Base-by-base conservation (phyloP, 2,329 filamentous ascomycete genomes). In the Mycosphaerelloides madeirae region DNA sequence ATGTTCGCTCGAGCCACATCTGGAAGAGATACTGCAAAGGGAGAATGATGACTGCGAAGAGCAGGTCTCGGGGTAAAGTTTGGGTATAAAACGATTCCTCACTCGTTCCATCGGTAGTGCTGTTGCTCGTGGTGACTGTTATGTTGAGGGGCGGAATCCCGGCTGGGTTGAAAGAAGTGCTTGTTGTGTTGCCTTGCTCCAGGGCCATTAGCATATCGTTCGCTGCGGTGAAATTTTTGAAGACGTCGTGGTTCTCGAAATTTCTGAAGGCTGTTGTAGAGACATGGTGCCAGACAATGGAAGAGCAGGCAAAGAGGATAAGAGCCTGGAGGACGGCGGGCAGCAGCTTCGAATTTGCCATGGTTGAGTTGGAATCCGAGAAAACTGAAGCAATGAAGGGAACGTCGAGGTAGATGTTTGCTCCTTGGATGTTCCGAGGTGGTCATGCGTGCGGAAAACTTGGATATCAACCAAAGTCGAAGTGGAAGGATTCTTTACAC, bases 1-100 rank as follows among this genome's bases (percentile, higher is more conserved):
- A 41, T 11, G 31, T 43, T 19, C 48, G 28, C 22, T 53, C 53
- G 15, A 55, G 50, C 43, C 48, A 49, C 14, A 53, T 46, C 31
- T 53, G 53, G 45, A 48, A 53, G 34, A 44, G 34, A 20, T 53
- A 55, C 13, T 39, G 15, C 1, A 52, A 11, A 0, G 46, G 45
- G 1, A 18, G 22, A 15, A 53, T 31, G 6, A 50, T 6, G 13
- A 41, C 25, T 8, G 29, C n/a, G 9, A 49, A 28, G 14, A 49
- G 18, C 13, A 49, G 11, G 1, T 40, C 31, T 14, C 33, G 33
- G 5, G 47, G 49, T 1, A 53, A 20, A 8, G 13, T 42, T 9
- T 44, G 32, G 14, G 29, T 28, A 33, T 53, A 53, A 38, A 49
- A 53, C 15, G 38, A 32, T 16, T 32, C 16, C 11, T 18, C 15